Percentiles rank a stretch among this genome's conserved stretches.
These are phyloP conservation scores for Adenanthera pavonina DNA, from an alignment of 306 rosid genomes.

Conservation along the genomic window DNA sequence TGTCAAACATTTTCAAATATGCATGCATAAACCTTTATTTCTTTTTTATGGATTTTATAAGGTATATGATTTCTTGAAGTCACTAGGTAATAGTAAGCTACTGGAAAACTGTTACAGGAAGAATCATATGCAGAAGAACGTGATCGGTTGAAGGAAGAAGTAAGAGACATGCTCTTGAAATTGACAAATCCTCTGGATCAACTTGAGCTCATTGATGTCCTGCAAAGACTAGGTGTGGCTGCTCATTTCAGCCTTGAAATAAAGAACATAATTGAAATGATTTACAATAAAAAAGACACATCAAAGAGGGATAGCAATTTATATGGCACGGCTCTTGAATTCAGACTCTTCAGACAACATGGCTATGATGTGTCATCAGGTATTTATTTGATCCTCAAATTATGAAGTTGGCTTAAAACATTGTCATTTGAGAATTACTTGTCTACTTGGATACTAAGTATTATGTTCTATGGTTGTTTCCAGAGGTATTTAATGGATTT, in stretches of 20 bases:
- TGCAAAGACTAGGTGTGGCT: constrained; percentile 38
- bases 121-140: not conserved
- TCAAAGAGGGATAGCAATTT: not conserved
- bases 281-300: constrained; percentile 9
- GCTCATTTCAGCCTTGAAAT: constrained; percentile 38
- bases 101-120: not conserved
- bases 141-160: constrained; percentile 9
- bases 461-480: not conserved
- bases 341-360: not conserved
- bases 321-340: not conserved
- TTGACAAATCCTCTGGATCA: constrained; percentile 20
- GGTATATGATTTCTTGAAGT: too few species aligned
- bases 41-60: not conserved
- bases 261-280: not conserved
- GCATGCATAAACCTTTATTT: not conserved
- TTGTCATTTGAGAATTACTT: too few species aligned
- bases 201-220: constrained; percentile 33
- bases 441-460: not conserved
- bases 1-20: not conserved
- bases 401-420: not conserved
- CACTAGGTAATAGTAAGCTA: too few species aligned
- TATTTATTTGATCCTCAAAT: not conserved
- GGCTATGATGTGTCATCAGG: not conserved
- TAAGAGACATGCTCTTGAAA: not conserved
- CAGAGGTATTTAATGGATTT: constrained; percentile 31